Conservation (phyloP, 2,329 filamentous ascomycete genomes). For the Dothidotthia symphoricarpi region DNA sequence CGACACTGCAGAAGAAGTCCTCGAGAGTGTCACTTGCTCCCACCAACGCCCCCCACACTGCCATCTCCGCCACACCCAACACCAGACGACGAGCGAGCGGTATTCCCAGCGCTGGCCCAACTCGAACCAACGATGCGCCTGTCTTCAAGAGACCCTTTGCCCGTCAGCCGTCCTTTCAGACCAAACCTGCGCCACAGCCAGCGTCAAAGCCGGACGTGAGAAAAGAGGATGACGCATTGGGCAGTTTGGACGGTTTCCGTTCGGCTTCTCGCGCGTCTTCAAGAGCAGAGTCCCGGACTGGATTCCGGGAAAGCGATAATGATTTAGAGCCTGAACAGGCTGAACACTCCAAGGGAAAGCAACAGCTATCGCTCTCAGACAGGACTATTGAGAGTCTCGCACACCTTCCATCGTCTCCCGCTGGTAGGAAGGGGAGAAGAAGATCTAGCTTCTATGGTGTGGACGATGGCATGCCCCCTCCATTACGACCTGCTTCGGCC, state of each 20-base stretch:
- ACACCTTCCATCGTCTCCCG: conserved; percentile 73
- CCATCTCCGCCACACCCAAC: conserved; percentile 13
- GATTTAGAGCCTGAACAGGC: conserved; percentile 14
- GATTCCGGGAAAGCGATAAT: conserved; percentile 35
- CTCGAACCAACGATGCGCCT: conserved; percentile 24
- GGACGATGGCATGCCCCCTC: conserved; percentile 59
- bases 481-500: conserved; percentile 63
- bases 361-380: conserved; percentile 67
- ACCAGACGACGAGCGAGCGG: conserved; percentile 24
- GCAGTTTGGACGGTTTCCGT: conserved; percentile 45
- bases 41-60: conserved; percentile 21
- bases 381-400: conserved; percentile 83
- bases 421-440: conserved; percentile 57
- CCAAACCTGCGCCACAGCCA: conserved; percentile 18
- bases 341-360: conserved; percentile 36
- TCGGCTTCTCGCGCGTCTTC: conserved; percentile 46
- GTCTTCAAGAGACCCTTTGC: conserved; percentile 41
- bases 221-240: conserved; percentile 42
- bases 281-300: conserved; percentile 36
- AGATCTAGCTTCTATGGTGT: conserved; percentile 71
- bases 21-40: conserved; percentile 31
- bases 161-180: conserved; percentile 37
- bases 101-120: conserved; percentile 18
- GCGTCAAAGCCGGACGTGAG: conserved; percentile 8
- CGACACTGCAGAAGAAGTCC: conserved; percentile 33